Conservation (phyloP, 1,139 yeast species). For the Suhomyces maxii region DNA sequence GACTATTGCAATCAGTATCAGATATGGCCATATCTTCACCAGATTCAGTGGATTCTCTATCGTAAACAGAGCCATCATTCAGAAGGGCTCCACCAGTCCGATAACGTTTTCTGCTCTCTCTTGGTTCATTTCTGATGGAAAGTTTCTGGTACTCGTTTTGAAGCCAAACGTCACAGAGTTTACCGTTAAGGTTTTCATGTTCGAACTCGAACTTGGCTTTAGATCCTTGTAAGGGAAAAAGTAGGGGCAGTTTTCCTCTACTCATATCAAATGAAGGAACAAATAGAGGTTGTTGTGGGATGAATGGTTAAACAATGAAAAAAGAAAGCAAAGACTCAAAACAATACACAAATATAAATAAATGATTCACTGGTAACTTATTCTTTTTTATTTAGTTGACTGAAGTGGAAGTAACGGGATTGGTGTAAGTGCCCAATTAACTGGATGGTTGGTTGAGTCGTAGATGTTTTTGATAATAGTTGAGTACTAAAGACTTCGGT, state of each 20-base stretch:
- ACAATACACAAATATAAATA: too few species aligned
- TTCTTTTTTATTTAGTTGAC: too few species aligned
- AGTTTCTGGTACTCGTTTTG: conserved; percentile 34
- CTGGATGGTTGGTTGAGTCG: too few species aligned
- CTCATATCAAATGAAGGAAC: conserved; percentile 1
- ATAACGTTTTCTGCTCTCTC: conserved; percentile 16
- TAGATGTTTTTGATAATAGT: too few species aligned
- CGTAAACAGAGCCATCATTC: conserved; percentile 7
- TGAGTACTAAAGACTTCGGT: too few species aligned
- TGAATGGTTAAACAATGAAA: too few species aligned
- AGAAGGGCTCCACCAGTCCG: conserved; percentile 15
- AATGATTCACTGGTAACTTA: too few species aligned
- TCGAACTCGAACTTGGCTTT: conserved; percentile 36
- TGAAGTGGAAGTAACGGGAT: too few species aligned
- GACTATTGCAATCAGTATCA: conserved; percentile 35
- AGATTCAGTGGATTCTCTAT: conserved; percentile 23
- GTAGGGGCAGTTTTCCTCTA: conserved; percentile 25
- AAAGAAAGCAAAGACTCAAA: too few species aligned
- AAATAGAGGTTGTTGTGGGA: too few species aligned
- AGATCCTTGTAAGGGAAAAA: conserved; percentile 35
- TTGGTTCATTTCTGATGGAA: conserved; percentile 16
- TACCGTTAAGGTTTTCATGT: conserved; percentile 33
- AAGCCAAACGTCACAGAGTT: conserved; percentile 36
- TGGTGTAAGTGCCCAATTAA: too few species aligned
- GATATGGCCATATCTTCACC: conserved; percentile 41